Base-by-base conservation (phyloP, 2,329 filamentous ascomycete genomes). In the Apiospora sp. region DNA sequence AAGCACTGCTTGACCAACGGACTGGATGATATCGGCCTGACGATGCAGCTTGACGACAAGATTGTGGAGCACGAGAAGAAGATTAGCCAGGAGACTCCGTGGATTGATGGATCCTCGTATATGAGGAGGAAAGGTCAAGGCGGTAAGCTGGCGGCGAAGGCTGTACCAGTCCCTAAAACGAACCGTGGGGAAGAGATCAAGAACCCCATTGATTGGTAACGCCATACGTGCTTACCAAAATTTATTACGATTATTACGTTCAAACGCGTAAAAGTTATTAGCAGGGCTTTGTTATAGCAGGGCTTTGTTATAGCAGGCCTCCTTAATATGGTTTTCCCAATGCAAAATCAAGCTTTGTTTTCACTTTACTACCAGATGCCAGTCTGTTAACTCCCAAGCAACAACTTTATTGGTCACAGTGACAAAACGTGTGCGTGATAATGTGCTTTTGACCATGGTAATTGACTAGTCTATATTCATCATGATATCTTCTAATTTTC, bases 1-100 rank as follows among this genome's bases (percentile, higher is more conserved):
- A 97, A 97, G 85, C 94, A 98, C 85, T 98, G 96, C 83, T 86
- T 98, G 69, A 83, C 97, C 79, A 97, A 98, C 80, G 96, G 96
- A 0, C 90, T 98, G 13, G 96, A 98, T 81, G 96, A 98, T 78
- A 98, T 98, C 79, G 96, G 96, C 48, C 85, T 98, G 75, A 98
- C 96, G 7, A 94, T 98, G 88, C 94, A 97, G 85, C 90, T 94
- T 84, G 95, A 96, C 75, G 92, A 95, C 74, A 95, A 97, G 88
- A 98, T 98, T 80, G 86, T 89, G 72, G 88, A 88, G 73, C 98
- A 96, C 79, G 96, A 98, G 90, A 86, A 86, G 78, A 92, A 92
- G 83, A 90, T 95, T 81, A 92, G 92, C 13, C 83, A 87, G 70
- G 89, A 94, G 74, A 97, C 94, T 30, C 96, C 96, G 3, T 98